These are phyloP conservation scores for Ascocoryne sarcoides DNA, from an alignment of 2,329 filamentous ascomycete species.

Conservation along the genomic window DNA sequence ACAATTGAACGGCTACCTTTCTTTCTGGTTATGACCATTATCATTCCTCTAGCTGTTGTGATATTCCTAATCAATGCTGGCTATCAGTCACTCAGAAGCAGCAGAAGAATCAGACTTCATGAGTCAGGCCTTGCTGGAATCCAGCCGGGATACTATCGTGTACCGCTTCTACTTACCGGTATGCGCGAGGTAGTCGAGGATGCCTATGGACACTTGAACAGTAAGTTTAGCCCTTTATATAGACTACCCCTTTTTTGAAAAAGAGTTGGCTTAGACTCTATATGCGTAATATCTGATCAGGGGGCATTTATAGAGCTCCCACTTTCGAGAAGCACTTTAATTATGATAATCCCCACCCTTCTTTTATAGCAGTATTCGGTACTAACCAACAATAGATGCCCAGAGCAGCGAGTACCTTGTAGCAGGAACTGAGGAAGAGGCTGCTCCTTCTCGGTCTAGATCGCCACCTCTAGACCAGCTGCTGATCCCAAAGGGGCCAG, in stretches of 20 bases:
- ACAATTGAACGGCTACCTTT: constrained; percentile 46
- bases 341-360: no score
- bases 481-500: constrained; percentile 1
- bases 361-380: no score
- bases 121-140: constrained; percentile 62
- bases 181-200: constrained; percentile 70
- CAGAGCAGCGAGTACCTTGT: constrained; percentile 60
- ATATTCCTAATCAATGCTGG: constrained; percentile 68
- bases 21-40: constrained; percentile 53
- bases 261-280: no score
- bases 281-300: background rate
- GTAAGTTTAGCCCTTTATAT: constrained; percentile 52
- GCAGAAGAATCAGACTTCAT: constrained; percentile 66
- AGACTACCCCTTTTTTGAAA: no score
- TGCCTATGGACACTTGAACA: constrained; percentile 26
- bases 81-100: constrained; percentile 68
- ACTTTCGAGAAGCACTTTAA: no score
- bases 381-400: constrained; percentile 2
- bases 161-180: constrained; percentile 67
- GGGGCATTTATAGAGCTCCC: no score
- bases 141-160: constrained; percentile 60
- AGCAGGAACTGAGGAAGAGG: constrained; percentile 42
- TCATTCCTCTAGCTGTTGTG: constrained; percentile 64
- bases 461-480: constrained; percentile 10
- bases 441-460: constrained; percentile 20